These are phyloP conservation scores for Camelina sativa DNA, from an alignment of 345 rosid species.

Conservation along the genomic window DNA sequence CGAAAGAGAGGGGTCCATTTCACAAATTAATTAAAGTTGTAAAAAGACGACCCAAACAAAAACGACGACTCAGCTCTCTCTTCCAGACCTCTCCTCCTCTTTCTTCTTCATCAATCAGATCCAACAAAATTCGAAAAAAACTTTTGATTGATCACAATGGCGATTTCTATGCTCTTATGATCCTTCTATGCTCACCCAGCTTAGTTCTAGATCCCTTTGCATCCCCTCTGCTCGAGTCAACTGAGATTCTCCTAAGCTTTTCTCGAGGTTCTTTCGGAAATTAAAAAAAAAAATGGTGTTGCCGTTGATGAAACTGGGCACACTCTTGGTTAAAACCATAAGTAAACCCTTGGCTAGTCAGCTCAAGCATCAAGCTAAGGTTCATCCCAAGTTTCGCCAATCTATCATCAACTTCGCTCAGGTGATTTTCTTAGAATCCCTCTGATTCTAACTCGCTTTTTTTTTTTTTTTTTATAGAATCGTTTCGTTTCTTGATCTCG, in stretches of 20 bases:
- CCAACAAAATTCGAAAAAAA: neutral
- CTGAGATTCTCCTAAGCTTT: conserved; percentile 8
- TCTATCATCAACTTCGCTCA: conserved; percentile 74
- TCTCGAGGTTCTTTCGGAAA: neutral
- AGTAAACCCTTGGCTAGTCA: conserved; percentile 76
- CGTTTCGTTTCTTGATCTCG: neutral
- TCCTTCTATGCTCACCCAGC: neutral
- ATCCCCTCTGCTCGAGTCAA: conserved; percentile 6
- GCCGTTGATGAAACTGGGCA: conserved; percentile 76
- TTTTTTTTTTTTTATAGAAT: neutral
- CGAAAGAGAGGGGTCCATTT: conserved; percentile 5
- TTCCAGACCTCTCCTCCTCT: neutral
- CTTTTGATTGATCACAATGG: neutral
- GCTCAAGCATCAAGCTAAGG: conserved; percentile 81
- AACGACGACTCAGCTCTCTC: neutral
- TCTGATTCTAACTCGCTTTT: neutral
- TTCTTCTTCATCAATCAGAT: conserved; percentile 19
- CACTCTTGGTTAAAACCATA: conserved; percentile 65
- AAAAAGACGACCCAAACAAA: neutral
- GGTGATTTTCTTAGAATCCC: conserved; percentile 45
- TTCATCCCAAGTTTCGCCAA: conserved; percentile 78
- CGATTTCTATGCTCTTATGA: neutral
- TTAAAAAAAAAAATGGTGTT: conserved; percentile 53
- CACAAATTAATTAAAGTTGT: neutral
- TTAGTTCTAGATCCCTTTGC: neutral